phyloP scores from a whole-genome alignment of 805 yeast species.

The Candida maltosa region DNA sequence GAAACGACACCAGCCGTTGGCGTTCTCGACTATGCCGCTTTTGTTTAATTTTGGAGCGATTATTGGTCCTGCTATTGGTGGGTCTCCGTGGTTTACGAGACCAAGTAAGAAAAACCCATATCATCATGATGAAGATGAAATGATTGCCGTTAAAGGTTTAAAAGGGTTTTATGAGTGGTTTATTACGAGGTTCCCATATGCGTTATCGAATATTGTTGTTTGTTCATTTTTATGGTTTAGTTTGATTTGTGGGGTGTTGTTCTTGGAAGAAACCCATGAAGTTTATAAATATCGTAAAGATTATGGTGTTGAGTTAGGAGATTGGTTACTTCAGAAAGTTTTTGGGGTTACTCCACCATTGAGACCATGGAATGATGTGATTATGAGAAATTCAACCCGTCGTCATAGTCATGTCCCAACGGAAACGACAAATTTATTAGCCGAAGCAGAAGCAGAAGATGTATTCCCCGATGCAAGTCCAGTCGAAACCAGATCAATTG shows the following conservation, averaged over 20 bases:
- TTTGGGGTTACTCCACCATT: constrained; percentile 23
- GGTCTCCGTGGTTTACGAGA: constrained; percentile 47
- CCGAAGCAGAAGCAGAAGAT: constrained; percentile 5
- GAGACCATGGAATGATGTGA: constrained; percentile 26
- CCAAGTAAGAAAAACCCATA: constrained; percentile 25
- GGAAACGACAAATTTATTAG: constrained; percentile 2
- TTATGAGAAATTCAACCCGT: neutral
- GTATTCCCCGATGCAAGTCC: neutral
- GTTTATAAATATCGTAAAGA: constrained; percentile 20
- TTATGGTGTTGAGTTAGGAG: constrained; percentile 36
- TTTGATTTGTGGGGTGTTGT: constrained; percentile 27
- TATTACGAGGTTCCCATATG: constrained; percentile 31
- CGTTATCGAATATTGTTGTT: constrained; percentile 35
- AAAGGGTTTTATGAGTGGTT: constrained; percentile 21
- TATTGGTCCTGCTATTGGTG: constrained; percentile 58
- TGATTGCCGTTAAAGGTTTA: neutral
- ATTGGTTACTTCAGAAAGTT: constrained; percentile 19
- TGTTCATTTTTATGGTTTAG: constrained; percentile 22
- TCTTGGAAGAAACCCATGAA: constrained; percentile 36
- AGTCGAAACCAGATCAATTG: constrained; percentile 7
- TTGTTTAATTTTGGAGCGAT: constrained; percentile 60
- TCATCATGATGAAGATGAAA: neutral
- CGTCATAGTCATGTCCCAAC: constrained; percentile 1
- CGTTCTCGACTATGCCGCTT: constrained; percentile 59
- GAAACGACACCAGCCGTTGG: constrained; percentile 57